These are phyloP conservation scores for Pseudotulostoma volvatum DNA, from an alignment of 495 filamentous ascomycete genomes.

Conservation along the genomic window DNA sequence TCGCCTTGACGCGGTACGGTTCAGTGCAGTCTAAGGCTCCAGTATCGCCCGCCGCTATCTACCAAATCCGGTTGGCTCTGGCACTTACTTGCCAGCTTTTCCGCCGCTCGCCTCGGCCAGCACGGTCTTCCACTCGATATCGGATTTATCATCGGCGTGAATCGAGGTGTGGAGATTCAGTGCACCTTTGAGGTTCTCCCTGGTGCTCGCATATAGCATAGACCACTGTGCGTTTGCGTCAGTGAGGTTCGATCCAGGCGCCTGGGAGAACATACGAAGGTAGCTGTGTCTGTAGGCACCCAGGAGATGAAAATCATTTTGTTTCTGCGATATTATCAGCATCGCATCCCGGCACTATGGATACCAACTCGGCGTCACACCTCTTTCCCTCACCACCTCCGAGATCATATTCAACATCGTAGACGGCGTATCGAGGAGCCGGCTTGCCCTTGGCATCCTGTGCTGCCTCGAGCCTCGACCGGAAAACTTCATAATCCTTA, in stretches of 20 bases:
- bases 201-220: constrained; percentile 96
- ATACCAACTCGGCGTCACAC: constrained; percentile 26
- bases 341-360: not conserved
- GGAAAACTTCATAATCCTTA: constrained; percentile 60
- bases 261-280: constrained; percentile 47
- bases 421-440: constrained; percentile 77
- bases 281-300: constrained; percentile 70
- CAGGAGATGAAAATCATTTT: constrained; percentile 95
- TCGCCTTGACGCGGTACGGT: constrained; percentile 22
- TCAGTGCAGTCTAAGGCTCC: no score
- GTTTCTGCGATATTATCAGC: constrained; percentile 38
- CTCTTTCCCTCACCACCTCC: constrained; percentile 69
- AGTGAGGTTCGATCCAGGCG: constrained; percentile 8
- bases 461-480: constrained; percentile 57
- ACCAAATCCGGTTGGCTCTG: constrained; percentile 28
- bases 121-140: constrained; percentile 72
- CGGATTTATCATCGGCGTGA: constrained; percentile 83
- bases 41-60: constrained; percentile 2
- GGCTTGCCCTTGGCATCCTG: constrained; percentile 46
- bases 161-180: constrained; percentile 66
- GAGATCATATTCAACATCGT: constrained; percentile 77
- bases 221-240: constrained; percentile 30
- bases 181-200: constrained; percentile 76
- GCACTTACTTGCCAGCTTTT: constrained; percentile 28
- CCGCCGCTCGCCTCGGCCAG: constrained; percentile 71